phyloP scores from a whole-genome alignment of 1,284 basidiomycete species.

The Trichosporon sp. region DNA sequence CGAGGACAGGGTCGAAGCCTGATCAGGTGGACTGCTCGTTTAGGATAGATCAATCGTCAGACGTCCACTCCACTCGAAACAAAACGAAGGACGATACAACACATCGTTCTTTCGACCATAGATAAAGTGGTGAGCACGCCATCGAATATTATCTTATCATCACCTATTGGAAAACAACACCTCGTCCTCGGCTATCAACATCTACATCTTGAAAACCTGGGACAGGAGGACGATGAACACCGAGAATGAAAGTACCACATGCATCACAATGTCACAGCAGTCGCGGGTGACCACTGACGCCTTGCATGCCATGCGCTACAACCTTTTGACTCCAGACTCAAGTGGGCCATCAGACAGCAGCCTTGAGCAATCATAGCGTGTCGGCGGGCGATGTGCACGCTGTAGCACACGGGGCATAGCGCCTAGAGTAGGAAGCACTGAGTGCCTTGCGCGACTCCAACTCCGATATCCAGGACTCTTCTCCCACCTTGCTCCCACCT shows the following conservation, averaged over 20 bases:
- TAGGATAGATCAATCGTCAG: background rate
- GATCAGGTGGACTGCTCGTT: background rate
- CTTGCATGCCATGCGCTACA: background rate
- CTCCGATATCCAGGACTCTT: background rate
- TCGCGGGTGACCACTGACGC: background rate
- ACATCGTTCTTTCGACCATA: background rate
- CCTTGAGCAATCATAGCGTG: too few species aligned
- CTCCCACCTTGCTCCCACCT: background rate
- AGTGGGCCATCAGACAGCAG: too few species aligned
- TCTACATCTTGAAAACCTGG: background rate
- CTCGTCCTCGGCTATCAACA: conserved; percentile 1
- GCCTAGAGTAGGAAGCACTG: too few species aligned
- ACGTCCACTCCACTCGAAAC: background rate
- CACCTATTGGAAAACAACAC: conserved; percentile 8
- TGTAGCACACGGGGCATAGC: too few species aligned
- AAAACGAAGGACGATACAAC: background rate
- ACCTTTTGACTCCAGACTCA: background rate
- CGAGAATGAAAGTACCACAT: background rate
- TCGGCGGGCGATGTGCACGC: too few species aligned
- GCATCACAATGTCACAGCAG: background rate
- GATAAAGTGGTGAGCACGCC: conserved; percentile 13
- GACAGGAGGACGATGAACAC: background rate
- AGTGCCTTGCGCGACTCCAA: too few species aligned
- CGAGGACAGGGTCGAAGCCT: background rate
- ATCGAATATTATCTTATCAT: conserved; percentile 14